Base-by-base conservation (phyloP, 2,329 filamentous ascomycete genomes). In the Thielaviopsis cerberus region DNA sequence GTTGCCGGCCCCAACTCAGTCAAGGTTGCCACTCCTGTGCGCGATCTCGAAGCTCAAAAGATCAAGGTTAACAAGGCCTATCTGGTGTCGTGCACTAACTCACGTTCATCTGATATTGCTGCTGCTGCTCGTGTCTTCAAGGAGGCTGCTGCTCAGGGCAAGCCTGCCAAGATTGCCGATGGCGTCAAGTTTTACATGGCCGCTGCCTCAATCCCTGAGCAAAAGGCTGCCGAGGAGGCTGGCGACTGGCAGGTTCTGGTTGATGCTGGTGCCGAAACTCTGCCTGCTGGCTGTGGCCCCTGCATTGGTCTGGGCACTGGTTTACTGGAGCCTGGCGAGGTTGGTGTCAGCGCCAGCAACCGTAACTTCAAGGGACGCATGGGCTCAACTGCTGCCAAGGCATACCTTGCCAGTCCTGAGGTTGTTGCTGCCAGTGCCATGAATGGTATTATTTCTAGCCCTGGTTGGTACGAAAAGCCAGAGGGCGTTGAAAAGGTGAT, bases 321-420 rank as follows among this genome's bases (percentile, higher is more conserved):
- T 41, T 74, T 95, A 0, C 76, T 95, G 0, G 83, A 96, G 68
- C 77, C 80, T 1, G 88, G 86, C n/a, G 89, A 96, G 71, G 82
- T 89, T 10, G 89, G 89, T 23, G 90, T 96, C 64, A 83, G 77
- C 61, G 87, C 88, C 0, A 82, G 77, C 55, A 96, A 96, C 73
- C 77, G 90, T 11, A 95, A 95, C 69, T 96, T 90, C 75, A 89
- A 90, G 70, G 90, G 89, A 0, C 81, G 90, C 2, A 94, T 96
- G 86, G 90, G 90, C 2, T 83, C 79, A 15, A 81, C 78, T 2
- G 80, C 86, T 4, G 86, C 88, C 0, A 82, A 88, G 65, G 88
- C 88, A 0, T 96, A 95, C 67, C 81, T 96, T 0, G 86, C 84
- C 5, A 91, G 85, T 63, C 90, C 92, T 0, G 90, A 96, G 66